Percentiles rank a stretch among this genome's conserved stretches.
Conservation (phyloP, 352 stramenopile species). For the Pythium plurisporium region DNA sequence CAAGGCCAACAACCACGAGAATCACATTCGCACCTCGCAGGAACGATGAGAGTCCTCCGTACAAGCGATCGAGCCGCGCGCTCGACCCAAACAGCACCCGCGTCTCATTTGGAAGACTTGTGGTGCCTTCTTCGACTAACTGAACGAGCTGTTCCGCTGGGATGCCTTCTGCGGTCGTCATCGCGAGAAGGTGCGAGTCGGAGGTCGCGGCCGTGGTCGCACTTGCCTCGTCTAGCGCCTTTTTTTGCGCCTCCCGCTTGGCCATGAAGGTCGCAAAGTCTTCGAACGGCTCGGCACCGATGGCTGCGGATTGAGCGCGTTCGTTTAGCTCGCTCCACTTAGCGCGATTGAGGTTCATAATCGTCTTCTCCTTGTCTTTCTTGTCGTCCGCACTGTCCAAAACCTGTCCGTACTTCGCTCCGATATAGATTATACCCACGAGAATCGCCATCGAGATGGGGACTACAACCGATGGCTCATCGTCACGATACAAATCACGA, state of each 20-base stretch:
- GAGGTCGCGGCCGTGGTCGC: slow-evolving; percentile 3
- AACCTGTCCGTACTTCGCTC: slow-evolving; percentile 27
- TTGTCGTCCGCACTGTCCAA: slow-evolving; percentile 34
- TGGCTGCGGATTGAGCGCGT: slow-evolving; percentile 20
- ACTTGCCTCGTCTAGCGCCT: not conserved
- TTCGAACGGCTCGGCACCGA: slow-evolving; percentile 25
- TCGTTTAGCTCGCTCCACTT: slow-evolving; percentile 63
- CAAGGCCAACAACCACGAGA: slow-evolving; percentile 17
- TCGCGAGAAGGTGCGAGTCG: not conserved
- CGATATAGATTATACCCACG: slow-evolving; percentile 31
- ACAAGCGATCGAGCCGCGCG: slow-evolving; percentile 29
- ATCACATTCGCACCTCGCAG: slow-evolving; percentile 34
- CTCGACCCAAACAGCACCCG: slow-evolving; percentile 45
- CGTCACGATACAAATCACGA: slow-evolving; percentile 56
- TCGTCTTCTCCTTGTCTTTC: slow-evolving; percentile 46
- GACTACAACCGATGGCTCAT: slow-evolving; percentile 46
- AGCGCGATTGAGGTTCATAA: slow-evolving; percentile 51
- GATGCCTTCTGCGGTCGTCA: not conserved
- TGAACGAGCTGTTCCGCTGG: not conserved
- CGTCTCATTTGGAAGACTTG: slow-evolving; percentile 14
- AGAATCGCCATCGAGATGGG: slow-evolving; percentile 36
- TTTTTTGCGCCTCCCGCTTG: slow-evolving; percentile 18
- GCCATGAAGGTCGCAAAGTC: slow-evolving; percentile 50
- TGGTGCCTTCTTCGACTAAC: not conserved
- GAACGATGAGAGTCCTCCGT: slow-evolving; percentile 23